Conservation (phyloP, 2,329 filamentous ascomycete genomes). For the Phialophora chinensis region DNA sequence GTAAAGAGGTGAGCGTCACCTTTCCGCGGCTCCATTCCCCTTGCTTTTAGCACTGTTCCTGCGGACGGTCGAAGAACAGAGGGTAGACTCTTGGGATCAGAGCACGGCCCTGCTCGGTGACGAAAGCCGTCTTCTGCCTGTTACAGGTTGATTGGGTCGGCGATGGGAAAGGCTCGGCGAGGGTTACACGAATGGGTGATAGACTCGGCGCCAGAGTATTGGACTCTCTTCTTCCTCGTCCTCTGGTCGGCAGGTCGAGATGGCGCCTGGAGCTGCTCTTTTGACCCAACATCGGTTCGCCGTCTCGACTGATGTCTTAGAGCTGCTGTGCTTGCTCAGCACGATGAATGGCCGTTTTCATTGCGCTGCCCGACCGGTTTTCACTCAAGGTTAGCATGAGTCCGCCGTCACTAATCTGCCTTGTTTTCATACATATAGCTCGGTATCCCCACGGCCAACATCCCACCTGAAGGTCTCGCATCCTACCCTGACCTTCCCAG, state of each 20-base stretch:
- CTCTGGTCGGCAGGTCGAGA: too few species aligned
- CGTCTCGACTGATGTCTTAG: neutral
- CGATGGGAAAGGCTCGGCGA: neutral
- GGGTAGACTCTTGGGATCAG: neutral
- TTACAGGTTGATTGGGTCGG: neutral
- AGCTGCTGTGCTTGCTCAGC: neutral
- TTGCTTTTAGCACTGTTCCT: neutral
- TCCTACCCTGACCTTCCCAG: slow-evolving; percentile 66
- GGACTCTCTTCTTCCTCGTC: neutral
- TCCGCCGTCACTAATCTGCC: neutral
- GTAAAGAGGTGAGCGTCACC: slow-evolving; percentile 73
- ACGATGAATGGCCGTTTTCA: neutral
- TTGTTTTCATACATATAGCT: slow-evolving; percentile 61
- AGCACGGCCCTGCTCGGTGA: neutral
- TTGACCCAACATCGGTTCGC: neutral
- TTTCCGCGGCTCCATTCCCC: neutral
- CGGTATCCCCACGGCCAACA: slow-evolving; percentile 95
- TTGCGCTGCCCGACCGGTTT: neutral
- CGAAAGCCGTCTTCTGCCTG: neutral
- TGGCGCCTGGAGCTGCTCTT: neutral
- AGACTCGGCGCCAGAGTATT: neutral
- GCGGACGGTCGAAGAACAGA: neutral
- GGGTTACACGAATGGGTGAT: neutral
- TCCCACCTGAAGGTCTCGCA: slow-evolving; percentile 70
- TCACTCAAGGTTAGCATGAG: neutral